These are phyloP conservation scores for Tilletia indica DNA, from an alignment of 1,284 basidiomycete genomes.

Conservation along the genomic window DNA sequence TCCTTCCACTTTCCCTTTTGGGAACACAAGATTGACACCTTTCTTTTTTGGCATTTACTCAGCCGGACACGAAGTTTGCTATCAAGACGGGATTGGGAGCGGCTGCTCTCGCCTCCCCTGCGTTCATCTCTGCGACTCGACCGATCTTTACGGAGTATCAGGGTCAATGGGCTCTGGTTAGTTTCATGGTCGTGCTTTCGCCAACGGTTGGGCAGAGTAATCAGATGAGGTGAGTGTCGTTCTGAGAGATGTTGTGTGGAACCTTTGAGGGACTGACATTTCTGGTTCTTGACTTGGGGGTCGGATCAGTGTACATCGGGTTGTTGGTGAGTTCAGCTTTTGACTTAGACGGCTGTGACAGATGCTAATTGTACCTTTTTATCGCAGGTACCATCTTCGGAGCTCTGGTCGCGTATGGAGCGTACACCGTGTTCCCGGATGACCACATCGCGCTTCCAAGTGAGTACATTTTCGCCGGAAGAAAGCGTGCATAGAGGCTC, in stretches of 20 bases:
- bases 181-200: slow-evolving; percentile 63
- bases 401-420: slow-evolving; percentile 70
- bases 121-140: slow-evolving; percentile 76
- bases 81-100: slow-evolving; percentile 74
- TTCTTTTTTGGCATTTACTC: slow-evolving; percentile 57
- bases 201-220: slow-evolving; percentile 52
- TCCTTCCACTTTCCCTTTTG: background rate
- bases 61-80: slow-evolving; percentile 79
- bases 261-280: background rate
- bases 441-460: slow-evolving; percentile 69
- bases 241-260: background rate
- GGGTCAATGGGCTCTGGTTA: slow-evolving; percentile 93
- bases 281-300: too few relatives aligned
- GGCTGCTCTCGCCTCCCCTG: slow-evolving; percentile 77
- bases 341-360: background rate
- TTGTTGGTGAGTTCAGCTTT: background rate
- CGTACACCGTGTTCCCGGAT: slow-evolving; percentile 70
- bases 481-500: too few relatives aligned
- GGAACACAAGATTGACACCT: background rate
- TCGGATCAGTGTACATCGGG: background rate
- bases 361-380: slow-evolving; percentile 20
- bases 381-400: slow-evolving; percentile 61
- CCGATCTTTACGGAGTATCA: slow-evolving; percentile 75
- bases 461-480: slow-evolving; percentile 21
- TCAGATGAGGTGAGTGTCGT: slow-evolving; percentile 38